These are phyloP conservation scores for Coffea humblotiana DNA, from an alignment of 305 asterid species.

Conservation along the genomic window DNA sequence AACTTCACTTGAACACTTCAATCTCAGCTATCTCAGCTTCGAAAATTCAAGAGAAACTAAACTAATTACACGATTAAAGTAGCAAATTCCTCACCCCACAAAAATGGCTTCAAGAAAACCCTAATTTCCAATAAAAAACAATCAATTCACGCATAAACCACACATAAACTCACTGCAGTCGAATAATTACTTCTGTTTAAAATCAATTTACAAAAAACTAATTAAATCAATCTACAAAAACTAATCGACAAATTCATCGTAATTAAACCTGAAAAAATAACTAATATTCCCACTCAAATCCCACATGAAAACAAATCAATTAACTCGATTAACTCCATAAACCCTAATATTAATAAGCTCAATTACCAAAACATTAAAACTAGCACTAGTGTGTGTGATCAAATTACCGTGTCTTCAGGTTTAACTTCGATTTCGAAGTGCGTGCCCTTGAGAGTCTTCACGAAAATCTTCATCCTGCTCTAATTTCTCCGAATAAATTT, in stretches of 20 bases:
- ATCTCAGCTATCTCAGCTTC: background rate
- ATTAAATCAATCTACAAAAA: background rate
- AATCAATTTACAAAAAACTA: background rate
- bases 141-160: background rate
- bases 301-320: background rate
- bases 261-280: background rate
- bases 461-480: slow-evolving; percentile 58
- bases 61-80: background rate
- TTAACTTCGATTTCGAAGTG: slow-evolving; percentile 72
- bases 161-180: no score
- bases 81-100: background rate
- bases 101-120: background rate
- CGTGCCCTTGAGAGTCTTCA: slow-evolving; percentile 73
- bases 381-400: background rate
- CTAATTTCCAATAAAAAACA: background rate
- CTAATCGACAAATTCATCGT: background rate
- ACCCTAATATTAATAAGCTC: background rate
- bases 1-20: no score
- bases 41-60: background rate
- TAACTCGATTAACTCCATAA: background rate
- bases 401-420: slow-evolving; percentile 48
- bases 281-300: background rate
- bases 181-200: background rate
- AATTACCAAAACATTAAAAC: background rate
- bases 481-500: background rate